Base-by-base conservation (phyloP, 176 grass and related monocot genomes). In the Phoenix roebelenii region DNA sequence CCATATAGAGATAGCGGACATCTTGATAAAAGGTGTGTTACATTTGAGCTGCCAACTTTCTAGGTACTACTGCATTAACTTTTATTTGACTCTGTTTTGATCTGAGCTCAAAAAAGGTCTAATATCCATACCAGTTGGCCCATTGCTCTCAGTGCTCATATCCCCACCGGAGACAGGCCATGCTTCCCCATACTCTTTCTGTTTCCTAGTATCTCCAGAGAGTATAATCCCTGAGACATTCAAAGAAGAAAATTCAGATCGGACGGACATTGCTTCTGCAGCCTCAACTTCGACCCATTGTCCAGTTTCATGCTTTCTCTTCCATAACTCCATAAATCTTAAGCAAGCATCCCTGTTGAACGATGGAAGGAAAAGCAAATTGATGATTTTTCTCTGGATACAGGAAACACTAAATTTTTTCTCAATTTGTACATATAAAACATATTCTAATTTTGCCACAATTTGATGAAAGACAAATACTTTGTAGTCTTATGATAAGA, bases 261-360 rank as follows among this genome's bases (percentile, higher is more conserved):
- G 94, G 58, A 66, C 74, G 49, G 94, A 88, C 79, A 98, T 92
- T 66, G 80, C 74, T 74, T 98, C 94, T 52, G 80, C 58, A 22
- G 67, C 81, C 70, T 98, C 94, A 79, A 92, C 84, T 53, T 98
- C 94, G 54, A 98, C 74, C 94, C 94, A 98, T 76, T 98, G 94
- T 52, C 94, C 94, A 67, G 88, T 89, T 67, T 98, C 94, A 62
- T 98, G 94, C 23, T 98, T 98, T 77, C 78, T 81, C 82, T 81
- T 98, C 94, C 94, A 98, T 50, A 98, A 67, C 52, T 85, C 88
- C 23, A 89, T 81, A 68, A 96, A 96, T 70, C 79, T 77, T 14
- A 79, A 73, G 62, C 87, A 88, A 3, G 87, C 93, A 72, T 77
- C 83, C 93, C 93, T 97, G 67, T 80, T 83, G 25, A 50, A 82